phyloP scores from a whole-genome alignment of 371 early-diverging fungal genomes.

The Phascolomyces articulosus region DNA sequence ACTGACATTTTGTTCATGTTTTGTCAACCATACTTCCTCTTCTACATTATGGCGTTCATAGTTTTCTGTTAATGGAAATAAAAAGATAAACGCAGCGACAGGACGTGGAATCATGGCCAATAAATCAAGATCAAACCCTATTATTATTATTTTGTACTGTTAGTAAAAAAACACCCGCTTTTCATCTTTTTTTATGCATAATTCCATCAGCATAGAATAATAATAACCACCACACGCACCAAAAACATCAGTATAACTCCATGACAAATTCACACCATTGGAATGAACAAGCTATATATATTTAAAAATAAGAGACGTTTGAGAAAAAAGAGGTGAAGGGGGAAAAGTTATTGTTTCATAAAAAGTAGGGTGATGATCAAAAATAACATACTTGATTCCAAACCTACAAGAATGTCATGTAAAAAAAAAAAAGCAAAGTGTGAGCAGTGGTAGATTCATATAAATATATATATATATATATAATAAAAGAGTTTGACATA shows the following conservation, averaged over 20 bases:
- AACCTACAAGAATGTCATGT: slow-evolving; percentile 33
- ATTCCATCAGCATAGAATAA: too few species aligned
- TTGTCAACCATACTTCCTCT: slow-evolving; percentile 55
- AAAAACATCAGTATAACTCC: slow-evolving; percentile 58
- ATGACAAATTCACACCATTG: slow-evolving; percentile 50
- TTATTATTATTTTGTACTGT: not conserved
- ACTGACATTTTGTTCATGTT: slow-evolving; percentile 57
- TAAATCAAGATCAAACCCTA: slow-evolving; percentile 83
- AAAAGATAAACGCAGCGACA: slow-evolving; percentile 78
- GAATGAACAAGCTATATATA: slow-evolving; percentile 43
- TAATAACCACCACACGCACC: slow-evolving; percentile 13
- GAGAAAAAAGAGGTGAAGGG: not conserved
- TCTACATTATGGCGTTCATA: slow-evolving; percentile 60
- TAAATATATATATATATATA: not conserved
- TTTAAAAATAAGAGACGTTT: not conserved
- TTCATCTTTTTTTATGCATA: not conserved
- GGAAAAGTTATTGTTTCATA: not conserved
- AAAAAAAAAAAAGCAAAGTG: slow-evolving; percentile 6
- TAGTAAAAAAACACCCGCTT: not conserved
- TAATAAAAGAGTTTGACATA: slow-evolving; percentile 19
- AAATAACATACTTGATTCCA: slow-evolving; percentile 55
- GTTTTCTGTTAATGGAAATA: slow-evolving; percentile 68
- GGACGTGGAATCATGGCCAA: slow-evolving; percentile 82
- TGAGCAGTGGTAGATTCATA: too few species aligned
- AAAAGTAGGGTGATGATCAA: too few species aligned